phyloP scores from a whole-genome alignment of 176 grass and related monocot species.

The Hyparrhenia diplandra region DNA sequence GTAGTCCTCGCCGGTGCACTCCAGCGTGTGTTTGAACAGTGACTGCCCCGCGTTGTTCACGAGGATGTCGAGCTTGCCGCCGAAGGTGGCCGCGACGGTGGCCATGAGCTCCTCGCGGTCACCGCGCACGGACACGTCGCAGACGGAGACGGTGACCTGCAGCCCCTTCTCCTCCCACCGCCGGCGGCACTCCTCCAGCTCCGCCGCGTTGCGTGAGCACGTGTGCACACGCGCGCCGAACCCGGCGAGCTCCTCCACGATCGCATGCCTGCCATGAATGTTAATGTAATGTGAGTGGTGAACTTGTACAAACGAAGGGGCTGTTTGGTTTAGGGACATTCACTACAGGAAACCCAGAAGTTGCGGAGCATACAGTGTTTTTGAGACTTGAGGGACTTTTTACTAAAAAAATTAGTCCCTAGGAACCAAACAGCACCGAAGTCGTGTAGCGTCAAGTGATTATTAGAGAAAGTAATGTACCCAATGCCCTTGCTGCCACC shows the following conservation, averaged over 20 bases:
- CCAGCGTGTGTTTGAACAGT: neutral
- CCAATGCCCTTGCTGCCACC: slow-evolving; percentile 50
- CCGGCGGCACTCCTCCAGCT: slow-evolving; percentile 24
- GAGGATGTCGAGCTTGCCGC: slow-evolving; percentile 40
- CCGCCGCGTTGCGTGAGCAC: neutral
- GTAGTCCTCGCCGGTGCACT: slow-evolving; percentile 26
- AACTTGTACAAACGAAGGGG: too few relatives aligned
- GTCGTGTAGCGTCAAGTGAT: too few relatives aligned
- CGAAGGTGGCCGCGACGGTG: neutral
- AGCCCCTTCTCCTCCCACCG: slow-evolving; percentile 12
- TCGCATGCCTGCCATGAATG: neutral
- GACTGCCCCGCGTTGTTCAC: slow-evolving; percentile 29
- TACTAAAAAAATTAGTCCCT: too few relatives aligned
- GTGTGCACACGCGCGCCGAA: too few relatives aligned
- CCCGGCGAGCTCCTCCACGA: too few relatives aligned
- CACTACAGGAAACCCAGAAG: too few relatives aligned
- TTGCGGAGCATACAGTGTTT: too few relatives aligned
- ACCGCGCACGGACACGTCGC: slow-evolving; percentile 28
- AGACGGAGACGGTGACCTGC: slow-evolving; percentile 18
- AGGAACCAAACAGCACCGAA: too few relatives aligned
- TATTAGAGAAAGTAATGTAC: too few relatives aligned
- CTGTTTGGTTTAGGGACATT: too few relatives aligned
- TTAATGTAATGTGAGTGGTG: too few relatives aligned
- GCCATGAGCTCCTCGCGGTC: slow-evolving; percentile 40
- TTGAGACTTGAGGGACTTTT: too few relatives aligned